Evolutionary conservation across 352 stramenopile species (phyloP), one percentile per base, ranked within the genome.

Genomic region (Blastocystis sp.): DNA sequence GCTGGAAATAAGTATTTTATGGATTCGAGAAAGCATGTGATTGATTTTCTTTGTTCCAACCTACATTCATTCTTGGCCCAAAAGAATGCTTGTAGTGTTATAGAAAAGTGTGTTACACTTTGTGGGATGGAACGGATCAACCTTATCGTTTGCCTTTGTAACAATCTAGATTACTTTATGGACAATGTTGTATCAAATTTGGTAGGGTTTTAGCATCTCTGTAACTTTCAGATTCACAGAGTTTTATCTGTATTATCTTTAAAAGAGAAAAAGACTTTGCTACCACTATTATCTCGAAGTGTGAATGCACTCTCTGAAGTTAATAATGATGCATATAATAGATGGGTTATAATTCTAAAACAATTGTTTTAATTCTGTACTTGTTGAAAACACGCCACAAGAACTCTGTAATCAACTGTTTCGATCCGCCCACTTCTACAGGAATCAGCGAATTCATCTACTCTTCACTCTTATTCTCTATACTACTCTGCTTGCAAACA

Each of bases 381-480:
- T 59, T n/a, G 13, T n/a, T n/a, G 20, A 13, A 59, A 59, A 59
- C 50, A 59, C 50, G 13, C 50, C 13, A 80, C 6, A 80, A 23
- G 43, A 62, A 80, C 5, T 62, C 20, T 26, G 7, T 6, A 15
- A 80, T 62, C 70, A 64, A 47, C 39, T 62, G 18, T 41, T 80
- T 80, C 6, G 70, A 41, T 18, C 29, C 23, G 7, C 9, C 26
- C 45, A 80, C 70, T 41, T 80, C 37, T 20, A 26, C 45, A n/a
- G 70, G 70, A 7, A 80, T 43, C 34, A 80, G 70, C 26, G 47
- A 15, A 41, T 80, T 64, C 6, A 80, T 63, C 70, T 80, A 47
- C 6, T 29, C 50, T 43, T 80, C 43, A 62, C 7, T 29, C 20
- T 20, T 47, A 18, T 41, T 11, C 7, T 0, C 43, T 61, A 26